phyloP scores from a whole-genome alignment of 495 filamentous ascomycete species.

The Daldinia loculata region DNA sequence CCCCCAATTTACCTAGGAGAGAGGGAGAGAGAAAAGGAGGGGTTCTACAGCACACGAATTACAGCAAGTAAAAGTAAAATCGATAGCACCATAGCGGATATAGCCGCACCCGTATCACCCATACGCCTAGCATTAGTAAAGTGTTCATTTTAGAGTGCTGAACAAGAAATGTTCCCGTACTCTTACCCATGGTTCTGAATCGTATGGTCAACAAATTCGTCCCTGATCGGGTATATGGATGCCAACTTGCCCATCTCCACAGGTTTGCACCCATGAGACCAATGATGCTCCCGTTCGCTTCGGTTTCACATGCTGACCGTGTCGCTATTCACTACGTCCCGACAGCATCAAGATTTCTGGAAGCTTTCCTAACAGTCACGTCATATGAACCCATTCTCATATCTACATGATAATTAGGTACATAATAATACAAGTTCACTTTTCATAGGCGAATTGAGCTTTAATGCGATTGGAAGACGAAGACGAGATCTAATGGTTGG shows the following conservation, averaged over 20 bases:
- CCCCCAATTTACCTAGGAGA: not conserved
- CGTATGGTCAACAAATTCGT: constrained; percentile 1
- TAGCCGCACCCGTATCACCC: constrained; percentile 14
- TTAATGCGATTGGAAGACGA: constrained; percentile 11
- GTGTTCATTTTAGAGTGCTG: not conserved
- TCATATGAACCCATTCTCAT: constrained; percentile 1
- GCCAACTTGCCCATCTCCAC: constrained; percentile 32
- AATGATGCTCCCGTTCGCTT: constrained; percentile 25
- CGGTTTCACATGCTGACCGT: constrained; percentile 23
- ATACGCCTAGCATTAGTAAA: not conserved
- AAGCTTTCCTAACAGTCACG: constrained; percentile 15
- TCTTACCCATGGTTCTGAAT: constrained; percentile 25
- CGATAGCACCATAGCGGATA: constrained; percentile 2
- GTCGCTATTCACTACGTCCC: not conserved
- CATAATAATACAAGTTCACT: not conserved
- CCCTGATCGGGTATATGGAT: constrained; percentile 13
- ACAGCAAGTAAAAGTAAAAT: constrained; percentile 27
- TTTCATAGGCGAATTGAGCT: not conserved
- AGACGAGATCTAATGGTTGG: constrained; percentile 10
- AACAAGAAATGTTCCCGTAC: not conserved
- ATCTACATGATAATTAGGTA: not conserved
- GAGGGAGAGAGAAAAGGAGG: not conserved
- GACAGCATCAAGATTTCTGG: not conserved
- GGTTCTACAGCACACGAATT: constrained; percentile 4
- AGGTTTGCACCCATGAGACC: constrained; percentile 16